These are phyloP conservation scores for Talaromyces sp. DNA, from an alignment of 2,329 filamentous ascomycete species.

Conservation along the genomic window DNA sequence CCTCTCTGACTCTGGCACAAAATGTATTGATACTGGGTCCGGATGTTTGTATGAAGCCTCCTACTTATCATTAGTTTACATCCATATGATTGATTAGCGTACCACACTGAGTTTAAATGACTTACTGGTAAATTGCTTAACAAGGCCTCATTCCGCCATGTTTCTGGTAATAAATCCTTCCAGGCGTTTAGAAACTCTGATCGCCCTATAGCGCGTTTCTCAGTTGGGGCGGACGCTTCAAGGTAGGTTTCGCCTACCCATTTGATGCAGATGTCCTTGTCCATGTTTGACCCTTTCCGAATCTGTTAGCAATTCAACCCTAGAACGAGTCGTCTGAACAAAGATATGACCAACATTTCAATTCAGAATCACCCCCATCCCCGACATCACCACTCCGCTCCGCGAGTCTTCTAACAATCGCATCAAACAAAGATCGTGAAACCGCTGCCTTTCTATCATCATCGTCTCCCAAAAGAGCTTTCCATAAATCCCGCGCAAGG, in stretches of 20 bases:
- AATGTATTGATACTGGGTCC: slow-evolving; percentile 35
- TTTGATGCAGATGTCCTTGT: slow-evolving; percentile 28
- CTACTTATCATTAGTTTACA: neutral
- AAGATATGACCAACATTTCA: slow-evolving; percentile 33
- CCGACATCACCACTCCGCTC: slow-evolving; percentile 20
- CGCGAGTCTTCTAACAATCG: slow-evolving; percentile 33
- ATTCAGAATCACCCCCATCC: slow-evolving; percentile 18
- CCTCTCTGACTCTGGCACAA: slow-evolving; percentile 27
- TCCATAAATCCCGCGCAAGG: slow-evolving; percentile 39
- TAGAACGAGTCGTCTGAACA: neutral
- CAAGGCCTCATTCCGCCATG: slow-evolving; percentile 35
- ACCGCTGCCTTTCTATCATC: slow-evolving; percentile 27
- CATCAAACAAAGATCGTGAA: slow-evolving; percentile 34
- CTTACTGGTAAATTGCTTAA: slow-evolving; percentile 31
- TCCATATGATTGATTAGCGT: neutral
- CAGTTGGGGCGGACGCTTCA: slow-evolving; percentile 32
- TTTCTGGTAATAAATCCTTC: slow-evolving; percentile 42
- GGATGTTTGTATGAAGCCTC: slow-evolving; percentile 30
- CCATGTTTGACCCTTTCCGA: slow-evolving; percentile 35
- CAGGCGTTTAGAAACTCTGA: slow-evolving; percentile 35
- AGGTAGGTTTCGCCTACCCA: slow-evolving; percentile 40
- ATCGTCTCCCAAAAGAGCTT: slow-evolving; percentile 35
- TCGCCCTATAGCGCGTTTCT: slow-evolving; percentile 26
- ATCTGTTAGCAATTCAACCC: neutral
- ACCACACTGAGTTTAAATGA: neutral